Evolutionary conservation across 108 stramenopile genomes (phyloP).

Genomic region (Halocafeteria seosinensis): DNA sequence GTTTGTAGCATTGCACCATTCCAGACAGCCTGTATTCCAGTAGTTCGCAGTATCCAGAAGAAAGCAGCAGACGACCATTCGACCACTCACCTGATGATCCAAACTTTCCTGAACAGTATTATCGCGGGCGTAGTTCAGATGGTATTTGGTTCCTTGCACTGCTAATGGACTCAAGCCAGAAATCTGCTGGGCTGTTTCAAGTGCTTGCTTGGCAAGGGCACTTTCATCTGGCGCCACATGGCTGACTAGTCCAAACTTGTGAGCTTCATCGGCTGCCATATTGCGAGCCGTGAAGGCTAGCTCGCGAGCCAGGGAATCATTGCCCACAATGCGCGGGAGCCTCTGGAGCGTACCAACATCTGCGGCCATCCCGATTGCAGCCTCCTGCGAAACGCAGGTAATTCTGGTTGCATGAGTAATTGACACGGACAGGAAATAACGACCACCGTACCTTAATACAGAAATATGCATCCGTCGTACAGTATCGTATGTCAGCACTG

Average conservation of each 20-base stretch:
- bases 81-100: constrained; percentile 14
- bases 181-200: constrained; percentile 18
- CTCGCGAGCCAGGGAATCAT: constrained; percentile 28
- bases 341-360: constrained; percentile 39
- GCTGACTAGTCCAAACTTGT: constrained; percentile 6
- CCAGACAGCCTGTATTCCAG: too few species aligned
- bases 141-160: constrained; percentile 29
- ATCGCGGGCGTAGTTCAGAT: constrained; percentile 30
- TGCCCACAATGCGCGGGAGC: constrained; percentile 33
- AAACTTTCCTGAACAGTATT: constrained; percentile 16
- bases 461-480: constrained; percentile 25
- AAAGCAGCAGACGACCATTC: too few species aligned
- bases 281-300: constrained; percentile 29
- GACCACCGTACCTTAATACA: constrained; percentile 34
- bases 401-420: too few species aligned
- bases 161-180: constrained; percentile 28
- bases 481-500: constrained; percentile 30
- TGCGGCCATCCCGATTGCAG: constrained; percentile 32
- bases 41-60: too few species aligned
- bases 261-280: constrained; percentile 8
- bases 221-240: not conserved
- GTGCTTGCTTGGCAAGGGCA: constrained; percentile 7
- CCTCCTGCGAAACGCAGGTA: too few species aligned
- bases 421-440: too few species aligned
- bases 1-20: constrained; percentile 29